Percentiles rank a stretch among this genome's conserved stretches.
phyloP scores from a whole-genome alignment of 2,329 filamentous ascomycete genomes.

The Dryadomyces quercus-mongolicae region DNA sequence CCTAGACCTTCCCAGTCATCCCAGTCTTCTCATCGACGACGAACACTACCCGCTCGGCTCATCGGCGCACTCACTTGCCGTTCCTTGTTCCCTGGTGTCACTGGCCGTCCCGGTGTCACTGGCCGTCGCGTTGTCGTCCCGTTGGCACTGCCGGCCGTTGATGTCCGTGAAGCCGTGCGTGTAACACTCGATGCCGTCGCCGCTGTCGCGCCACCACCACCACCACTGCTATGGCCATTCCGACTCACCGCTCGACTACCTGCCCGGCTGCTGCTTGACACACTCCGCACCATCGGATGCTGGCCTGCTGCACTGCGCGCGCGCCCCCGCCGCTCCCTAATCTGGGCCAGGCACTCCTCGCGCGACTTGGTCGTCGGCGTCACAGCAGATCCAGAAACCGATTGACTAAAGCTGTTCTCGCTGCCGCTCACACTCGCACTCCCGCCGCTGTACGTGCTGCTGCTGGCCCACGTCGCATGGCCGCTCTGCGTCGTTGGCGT shows the following conservation, averaged over 20 bases:
- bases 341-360: slow-evolving; percentile 64
- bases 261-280: background rate
- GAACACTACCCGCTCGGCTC: slow-evolving; percentile 3
- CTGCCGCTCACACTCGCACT: slow-evolving; percentile 9
- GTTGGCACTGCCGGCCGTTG: background rate
- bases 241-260: background rate
- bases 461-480: background rate
- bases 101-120: slow-evolving; percentile 5
- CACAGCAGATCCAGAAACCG: slow-evolving; percentile 41
- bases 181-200: no score
- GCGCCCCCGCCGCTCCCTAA: slow-evolving; percentile 58
- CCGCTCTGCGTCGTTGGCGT: slow-evolving; percentile 20
- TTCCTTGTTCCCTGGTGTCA: slow-evolving; percentile 7
- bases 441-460: background rate
- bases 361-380: slow-evolving; percentile 57
- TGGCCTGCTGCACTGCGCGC: slow-evolving; percentile 47
- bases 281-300: background rate
- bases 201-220: no score
- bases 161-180: no score
- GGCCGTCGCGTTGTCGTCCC: background rate
- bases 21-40: slow-evolving; percentile 3
- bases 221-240: no score
- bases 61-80: slow-evolving; percentile 11
- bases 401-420: slow-evolving; percentile 28
- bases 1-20: background rate